A percentile compares a stretch with the other conserved stretches of the same genome.
phyloP scores from a whole-genome alignment of 208 protist species.

The Phytomonas sp. region DNA sequence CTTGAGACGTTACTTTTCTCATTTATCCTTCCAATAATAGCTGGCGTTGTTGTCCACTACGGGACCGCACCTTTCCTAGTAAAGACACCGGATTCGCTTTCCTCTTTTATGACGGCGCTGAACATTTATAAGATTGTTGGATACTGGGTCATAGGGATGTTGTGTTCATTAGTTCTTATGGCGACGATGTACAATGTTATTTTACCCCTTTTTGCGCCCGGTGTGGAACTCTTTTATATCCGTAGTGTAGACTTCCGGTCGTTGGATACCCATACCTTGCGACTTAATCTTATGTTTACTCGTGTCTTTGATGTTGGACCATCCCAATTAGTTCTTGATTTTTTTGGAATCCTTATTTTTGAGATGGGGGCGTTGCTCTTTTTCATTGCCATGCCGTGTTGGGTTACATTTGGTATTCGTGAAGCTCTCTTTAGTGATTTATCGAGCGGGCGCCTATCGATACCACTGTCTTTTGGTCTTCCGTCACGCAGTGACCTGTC shows the following conservation, averaged over 20 bases:
- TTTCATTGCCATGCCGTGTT: conserved; percentile 42
- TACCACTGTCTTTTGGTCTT: background rate
- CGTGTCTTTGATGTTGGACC: conserved; percentile 59
- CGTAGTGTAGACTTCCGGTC: conserved; percentile 44
- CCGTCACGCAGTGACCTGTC: background rate
- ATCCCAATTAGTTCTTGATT: conserved; percentile 33
- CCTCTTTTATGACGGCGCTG: conserved; percentile 23
- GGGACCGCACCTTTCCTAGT: conserved; percentile 39
- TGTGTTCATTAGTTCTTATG: conserved; percentile 40
- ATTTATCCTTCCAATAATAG: conserved; percentile 28
- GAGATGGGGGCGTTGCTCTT: conserved; percentile 40
- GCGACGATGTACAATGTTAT: conserved; percentile 44
- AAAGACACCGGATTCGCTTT: conserved; percentile 24
- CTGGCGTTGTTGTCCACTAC: conserved; percentile 52
- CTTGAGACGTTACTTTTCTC: conserved; percentile 49
- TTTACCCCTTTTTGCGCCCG: conserved; percentile 57
- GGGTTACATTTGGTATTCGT: conserved; percentile 20
- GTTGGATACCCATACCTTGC: conserved; percentile 27
- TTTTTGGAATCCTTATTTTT: conserved; percentile 30
- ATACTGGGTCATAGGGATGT: conserved; percentile 52
- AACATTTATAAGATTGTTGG: conserved; percentile 29
- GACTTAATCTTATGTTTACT: conserved; percentile 56
- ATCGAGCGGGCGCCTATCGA: background rate
- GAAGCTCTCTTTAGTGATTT: conserved; percentile 16
- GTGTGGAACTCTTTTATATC: conserved; percentile 75